Base-by-base conservation (phyloP, 148 eudicot genomes). In the Oxyria digyna region DNA sequence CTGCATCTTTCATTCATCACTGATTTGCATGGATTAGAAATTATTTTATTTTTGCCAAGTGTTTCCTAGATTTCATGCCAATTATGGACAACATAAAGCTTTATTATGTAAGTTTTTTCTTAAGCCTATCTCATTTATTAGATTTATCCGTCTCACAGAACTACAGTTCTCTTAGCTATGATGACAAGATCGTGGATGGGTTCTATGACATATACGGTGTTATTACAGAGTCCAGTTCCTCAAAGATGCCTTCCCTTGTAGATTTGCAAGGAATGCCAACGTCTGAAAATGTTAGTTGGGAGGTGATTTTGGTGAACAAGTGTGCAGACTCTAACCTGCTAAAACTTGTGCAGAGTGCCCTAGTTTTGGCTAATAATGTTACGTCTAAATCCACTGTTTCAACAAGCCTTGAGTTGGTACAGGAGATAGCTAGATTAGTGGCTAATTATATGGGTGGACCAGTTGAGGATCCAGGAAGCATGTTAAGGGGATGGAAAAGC, bases 391-490 rank as follows among this genome's bases (percentile, higher is more conserved):
- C 85, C 29, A 66, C 70, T 59, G 73, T 71, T 74, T 65, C 59
- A 55, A 77, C 75, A 14, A 69, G 59, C 18, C 32, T 72, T 37
- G 79, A 78, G 72, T 72, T 90, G 81, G 86, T 93, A 57, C 77
- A 73, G 68, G 82, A 85, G 77, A 81, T 93, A 67, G 96, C 95
- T 67, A 63, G 62, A 73, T 75, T 87, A 49, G 96, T 93, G 40
- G 83, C 96, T 49, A 89, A 83, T 43, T 78, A 85, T 76, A 93
- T 93, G 98, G 98, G 98, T n/a, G 98, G 98, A 10, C 92, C 90
- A 9, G 95, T 89, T 67, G 79, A 62, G 67, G 96, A 89, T 76
- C 98, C 94, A 10, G 91, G 84, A 31, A 83, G 67, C 40, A 87
- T 90, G 83, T 79, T 83, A 65, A 79, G 84, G 77, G 90, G 90